Evolutionary conservation across 768 basidiomycete genomes (phyloP), one percentile per base, ranked within the genome.

Genomic region (Mycena indigotica): DNA sequence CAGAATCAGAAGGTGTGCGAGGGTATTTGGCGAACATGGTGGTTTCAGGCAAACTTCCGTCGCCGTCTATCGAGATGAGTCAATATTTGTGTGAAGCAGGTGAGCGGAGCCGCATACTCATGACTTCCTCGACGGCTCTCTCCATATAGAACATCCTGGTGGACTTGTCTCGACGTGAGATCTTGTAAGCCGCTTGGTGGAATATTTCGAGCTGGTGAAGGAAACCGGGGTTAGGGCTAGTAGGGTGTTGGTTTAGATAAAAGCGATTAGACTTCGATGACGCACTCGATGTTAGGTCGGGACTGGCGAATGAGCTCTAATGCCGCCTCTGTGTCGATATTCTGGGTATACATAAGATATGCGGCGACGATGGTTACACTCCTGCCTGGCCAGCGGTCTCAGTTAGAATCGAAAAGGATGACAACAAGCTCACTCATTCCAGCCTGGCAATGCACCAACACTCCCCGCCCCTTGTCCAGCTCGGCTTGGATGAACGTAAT

Each of bases 361-460:
- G 94, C 95, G 2, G 92, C 87, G 5, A 90, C 88, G 46, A 96
- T 86, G 2, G 91, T 89, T 5, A 88, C 86, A 62, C 92, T 94
- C 23, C 95, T 84, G 66, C 90, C 90, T 93, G 60, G 35, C 41
- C 21, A 40, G n/a, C 49, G 23, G 38, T 15, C 50, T 61, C 49
- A 49, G 41, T 19, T 62, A 28, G 38, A 56, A 32, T 28, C 6
- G 38, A 4, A 45, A 44, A 62, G 32, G 15, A 52, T 50, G 45
- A 4, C 39, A 30, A 28, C 17, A 51, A 25, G 13, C 21, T 13
- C 72, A 92, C 91, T 93, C 72, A 93, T 79, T 24, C 95, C 95
- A 23, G 91, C 93, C 56, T 91, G 88, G 68, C 95, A 96, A 71
- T 97, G 95, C 0, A 97, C 90, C 19, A 96, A 75, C 1, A 98